Conservation (phyloP, 169 alveolate species). For the Blepharisma undulans region DNA sequence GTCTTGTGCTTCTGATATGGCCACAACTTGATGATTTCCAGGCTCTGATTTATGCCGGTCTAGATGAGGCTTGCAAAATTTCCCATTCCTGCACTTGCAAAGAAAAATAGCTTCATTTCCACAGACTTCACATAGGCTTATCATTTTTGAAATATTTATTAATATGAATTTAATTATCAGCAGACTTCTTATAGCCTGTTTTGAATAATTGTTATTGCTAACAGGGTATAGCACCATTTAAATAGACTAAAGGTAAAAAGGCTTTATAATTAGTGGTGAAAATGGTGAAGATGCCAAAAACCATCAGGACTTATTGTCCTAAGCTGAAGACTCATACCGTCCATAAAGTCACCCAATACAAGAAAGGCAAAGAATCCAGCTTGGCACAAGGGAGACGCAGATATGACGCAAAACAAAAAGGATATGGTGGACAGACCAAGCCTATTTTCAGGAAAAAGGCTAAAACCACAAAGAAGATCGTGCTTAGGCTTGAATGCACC, state of each 20-base stretch:
- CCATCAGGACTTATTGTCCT: conserved; percentile 91
- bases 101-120: not conserved
- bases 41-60: not conserved
- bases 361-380: conserved; percentile 97
- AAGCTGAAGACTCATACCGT: conserved; percentile 92
- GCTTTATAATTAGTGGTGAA: not conserved
- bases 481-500: conserved; percentile 97
- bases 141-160: not conserved
- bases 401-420: conserved; percentile 98
- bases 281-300: conserved; percentile 93
- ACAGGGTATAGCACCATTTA: not conserved
- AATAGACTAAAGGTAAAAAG: not conserved
- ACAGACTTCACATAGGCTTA: not conserved
- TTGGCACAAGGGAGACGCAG: conserved; percentile 98
- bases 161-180: not conserved
- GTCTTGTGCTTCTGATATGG: not conserved
- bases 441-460: conserved; percentile 99
- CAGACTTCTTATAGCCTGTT: not conserved
- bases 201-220: not conserved
- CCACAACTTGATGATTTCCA: conserved; percentile 7
- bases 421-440: conserved; percentile 99
- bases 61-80: not conserved
- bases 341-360: conserved; percentile 97
- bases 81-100: not conserved
- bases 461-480: conserved; percentile 98